Evolutionary conservation across 2,329 filamentous ascomycete species (phyloP).

Genomic region (Elsinoe batatas): DNA sequence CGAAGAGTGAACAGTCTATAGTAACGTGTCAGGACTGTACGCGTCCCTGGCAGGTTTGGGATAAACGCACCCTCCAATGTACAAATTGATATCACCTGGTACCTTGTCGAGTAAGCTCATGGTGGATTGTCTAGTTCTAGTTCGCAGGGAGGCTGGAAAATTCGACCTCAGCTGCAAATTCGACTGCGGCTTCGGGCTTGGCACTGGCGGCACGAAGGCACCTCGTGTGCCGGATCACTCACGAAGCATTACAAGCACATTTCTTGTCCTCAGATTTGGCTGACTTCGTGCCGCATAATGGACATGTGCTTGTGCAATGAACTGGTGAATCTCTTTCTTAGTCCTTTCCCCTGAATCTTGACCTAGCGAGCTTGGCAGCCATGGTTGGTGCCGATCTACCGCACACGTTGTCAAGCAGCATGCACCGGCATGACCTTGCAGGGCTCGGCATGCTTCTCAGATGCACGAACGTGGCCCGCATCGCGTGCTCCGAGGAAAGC

Average conservation of each 20-base stretch:
- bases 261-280: neutral
- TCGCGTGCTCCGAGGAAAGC: neutral
- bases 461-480: no score
- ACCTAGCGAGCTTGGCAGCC: neutral
- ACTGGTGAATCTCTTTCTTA: neutral
- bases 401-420: neutral
- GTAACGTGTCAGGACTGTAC: slow-evolving; percentile 5
- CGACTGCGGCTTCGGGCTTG: neutral
- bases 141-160: no score
- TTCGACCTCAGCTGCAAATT: no score
- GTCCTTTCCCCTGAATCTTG: neutral
- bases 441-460: no score
- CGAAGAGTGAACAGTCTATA: slow-evolving; percentile 68
- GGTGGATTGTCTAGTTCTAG: neutral
- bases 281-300: no score
- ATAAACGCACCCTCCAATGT: slow-evolving; percentile 62
- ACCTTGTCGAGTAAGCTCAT: slow-evolving; percentile 58
- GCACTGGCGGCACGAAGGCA: neutral
- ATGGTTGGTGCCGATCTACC: neutral
- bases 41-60: neutral
- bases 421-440: neutral
- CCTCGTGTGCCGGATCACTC: neutral
- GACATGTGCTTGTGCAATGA: neutral
- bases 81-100: slow-evolving; percentile 60
- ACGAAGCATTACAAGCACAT: neutral